phyloP scores from a whole-genome alignment of 768 basidiomycete species.

The Phaeolepiota aurea region DNA sequence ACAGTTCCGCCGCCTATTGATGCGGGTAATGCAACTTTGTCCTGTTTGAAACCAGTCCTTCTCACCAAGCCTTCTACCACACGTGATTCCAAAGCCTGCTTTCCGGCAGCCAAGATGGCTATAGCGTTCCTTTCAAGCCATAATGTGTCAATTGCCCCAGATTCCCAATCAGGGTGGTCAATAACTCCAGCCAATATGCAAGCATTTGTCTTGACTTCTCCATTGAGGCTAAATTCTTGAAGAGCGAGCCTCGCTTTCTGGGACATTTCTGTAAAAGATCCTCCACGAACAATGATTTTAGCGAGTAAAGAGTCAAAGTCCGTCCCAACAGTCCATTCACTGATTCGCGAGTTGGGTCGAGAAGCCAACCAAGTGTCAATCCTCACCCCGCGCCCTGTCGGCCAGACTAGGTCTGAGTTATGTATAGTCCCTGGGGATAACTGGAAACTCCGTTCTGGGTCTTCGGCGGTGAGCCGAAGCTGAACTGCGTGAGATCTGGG shows the following conservation, averaged over 20 bases:
- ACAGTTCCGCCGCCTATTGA: slow-evolving; percentile 3
- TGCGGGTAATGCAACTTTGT: not conserved
- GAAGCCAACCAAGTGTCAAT: slow-evolving; percentile 79
- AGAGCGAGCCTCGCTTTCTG: slow-evolving; percentile 78
- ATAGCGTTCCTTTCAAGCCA: slow-evolving; percentile 26
- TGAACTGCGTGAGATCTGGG: slow-evolving; percentile 78
- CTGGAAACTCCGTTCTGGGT: slow-evolving; percentile 65
- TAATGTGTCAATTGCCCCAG: slow-evolving; percentile 22
- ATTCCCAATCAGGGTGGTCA: slow-evolving; percentile 20
- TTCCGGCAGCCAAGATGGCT: slow-evolving; percentile 11
- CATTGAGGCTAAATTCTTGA: slow-evolving; percentile 72
- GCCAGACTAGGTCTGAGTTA: slow-evolving; percentile 57
- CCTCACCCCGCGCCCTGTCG: slow-evolving; percentile 81
- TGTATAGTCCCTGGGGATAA: slow-evolving; percentile 82
- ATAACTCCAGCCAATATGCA: slow-evolving; percentile 22
- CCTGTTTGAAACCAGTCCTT: not conserved
- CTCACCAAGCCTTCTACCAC: not conserved
- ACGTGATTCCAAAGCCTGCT: not conserved
- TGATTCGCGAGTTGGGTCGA: slow-evolving; percentile 46
- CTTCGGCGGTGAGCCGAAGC: slow-evolving; percentile 86
- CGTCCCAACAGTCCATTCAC: slow-evolving; percentile 35
- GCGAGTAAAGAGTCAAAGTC: slow-evolving; percentile 87
- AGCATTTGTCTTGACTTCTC: slow-evolving; percentile 29
- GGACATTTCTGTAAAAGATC: slow-evolving; percentile 76
- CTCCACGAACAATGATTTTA: slow-evolving; percentile 74